Evolutionary conservation across 176 grass and related monocot genomes (phyloP), one percentile per base, ranked within the genome.

Genomic region (Melocanna baccifera): DNA sequence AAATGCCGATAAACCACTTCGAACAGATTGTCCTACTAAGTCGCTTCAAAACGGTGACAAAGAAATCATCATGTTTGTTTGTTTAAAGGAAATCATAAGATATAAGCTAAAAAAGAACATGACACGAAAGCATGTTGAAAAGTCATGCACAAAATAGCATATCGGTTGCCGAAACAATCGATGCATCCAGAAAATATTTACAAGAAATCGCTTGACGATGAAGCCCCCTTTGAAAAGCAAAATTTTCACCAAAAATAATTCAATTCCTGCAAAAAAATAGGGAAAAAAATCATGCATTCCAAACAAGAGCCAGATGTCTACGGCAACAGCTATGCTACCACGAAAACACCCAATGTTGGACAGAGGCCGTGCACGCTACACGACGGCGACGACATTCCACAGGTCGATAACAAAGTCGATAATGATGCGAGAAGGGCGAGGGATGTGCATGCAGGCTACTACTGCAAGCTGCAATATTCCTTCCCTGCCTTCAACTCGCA

Each of bases 391-490:
- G 32, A 46, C 28, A 69, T 28, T 57, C 14, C 26, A 41, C 26
- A 39, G 41, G 18, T 46, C 16, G 32, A 29, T 14, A 53, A 9
- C 20, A 23, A 61, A 40, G 72, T 64, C 65, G 40, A 34, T 29
- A 34, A 77, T 53, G 37, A 57, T 68, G 12, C 25, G 73, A 10
- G 61, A 65, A 40, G n/a, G 7, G 66, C 22, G 37, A 7, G 6
- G 22, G 56, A 18, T 18, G 52, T 53, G 10, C 66, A 19, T 75
- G 82, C 58, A 20, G 9, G 41, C 55, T 72, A 28, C 47, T 64
- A 32, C 68, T 26, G 12, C 68, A 23, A 39, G 36, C 16, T 72
- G 85, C 58, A 81, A 58, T 81, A 75, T 81, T 87, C 85, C 25
- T 53, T 46, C 19, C 47, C 61, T 12, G 48, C 37, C 78, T 76